Base-by-base conservation (phyloP, 805 yeast species). In the Candida khao-thaluensis region DNA sequence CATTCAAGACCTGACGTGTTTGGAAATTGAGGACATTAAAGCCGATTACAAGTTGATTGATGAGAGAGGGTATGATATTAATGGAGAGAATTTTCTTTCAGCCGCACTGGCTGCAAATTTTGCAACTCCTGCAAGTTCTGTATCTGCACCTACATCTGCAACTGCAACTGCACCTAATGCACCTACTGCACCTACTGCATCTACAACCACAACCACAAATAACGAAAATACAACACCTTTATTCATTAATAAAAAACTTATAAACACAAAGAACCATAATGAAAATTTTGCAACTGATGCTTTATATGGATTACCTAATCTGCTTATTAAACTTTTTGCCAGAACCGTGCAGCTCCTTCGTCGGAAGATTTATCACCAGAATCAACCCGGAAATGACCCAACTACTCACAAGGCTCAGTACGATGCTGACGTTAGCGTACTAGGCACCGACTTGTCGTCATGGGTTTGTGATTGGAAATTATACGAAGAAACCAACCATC, bases 401-500 rank as follows among this genome's bases (percentile, higher is more conserved):
- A 7, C 7, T 7, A n/a, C n/a, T n/a, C n/a, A n/a, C n/a, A n/a
- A n/a, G n/a, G 24, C n/a, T 7, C 18, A 38, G 15, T 38, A 31
- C 16, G 27, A 26, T 3, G 20, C 27, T 2, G 42, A 38, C 16
- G 37, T 32, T 2, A 8, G 14, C 4, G 27, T 5, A n/a, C 20
- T 38, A 10, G 30, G 18, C 11, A 18, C 26, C 4, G 15, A 33
- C 3, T 33, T 38, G 12, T 24, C 18, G 4, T 25, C 26, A 6
- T 88, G 96, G 96, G 72, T 71, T 37, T 63, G 82, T 17, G 95
- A 87, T 57, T 87, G 95, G 91, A 73, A 72, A 26, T 66, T 82
- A 37, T 67, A 57, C 38, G 60, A 64, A 18, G 56, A 60, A 0
- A 51, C 47, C 17, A 32, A 42, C 9, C 53, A 39, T 15, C 45